Evolutionary conservation across 164 flowering plant genomes (phyloP).

Genomic region (Macadamia tetraphylla): DNA sequence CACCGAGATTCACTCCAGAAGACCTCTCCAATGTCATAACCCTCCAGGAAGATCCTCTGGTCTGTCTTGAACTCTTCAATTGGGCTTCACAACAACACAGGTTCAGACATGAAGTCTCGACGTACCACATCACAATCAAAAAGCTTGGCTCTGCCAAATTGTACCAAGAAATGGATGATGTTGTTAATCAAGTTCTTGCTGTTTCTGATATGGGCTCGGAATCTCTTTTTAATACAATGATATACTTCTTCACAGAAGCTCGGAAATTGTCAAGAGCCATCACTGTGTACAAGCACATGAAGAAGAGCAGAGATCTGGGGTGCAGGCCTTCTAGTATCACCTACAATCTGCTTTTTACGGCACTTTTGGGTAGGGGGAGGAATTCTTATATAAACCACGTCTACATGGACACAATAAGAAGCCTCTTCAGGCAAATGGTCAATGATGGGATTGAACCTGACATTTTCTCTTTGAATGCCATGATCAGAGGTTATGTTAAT

Average conservation of each 20-base stretch:
- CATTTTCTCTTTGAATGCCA: constrained; percentile 60
- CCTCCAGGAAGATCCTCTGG: constrained; percentile 49
- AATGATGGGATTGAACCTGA: constrained; percentile 86
- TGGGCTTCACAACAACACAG: constrained; percentile 83
- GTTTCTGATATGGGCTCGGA: constrained; percentile 49
- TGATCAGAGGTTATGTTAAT: constrained; percentile 84
- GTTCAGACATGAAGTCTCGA: constrained; percentile 54
- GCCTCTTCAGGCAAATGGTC: constrained; percentile 77
- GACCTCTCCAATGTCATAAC: constrained; percentile 48
- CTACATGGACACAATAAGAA: constrained; percentile 74
- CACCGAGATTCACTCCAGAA: constrained; percentile 63
- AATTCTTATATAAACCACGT: constrained; percentile 65
- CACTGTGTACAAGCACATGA: constrained; percentile 73
- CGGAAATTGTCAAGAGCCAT: constrained; percentile 63
- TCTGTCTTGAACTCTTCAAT: constrained; percentile 70
- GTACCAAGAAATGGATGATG: constrained; percentile 66
- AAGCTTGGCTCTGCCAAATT: constrained; percentile 74
- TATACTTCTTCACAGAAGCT: constrained; percentile 64
- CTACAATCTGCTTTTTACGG: constrained; percentile 66
- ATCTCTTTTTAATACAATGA: constrained; percentile 62
- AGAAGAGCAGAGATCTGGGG: constrained; percentile 30
- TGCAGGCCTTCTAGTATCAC: constrained; percentile 67
- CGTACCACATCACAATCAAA: constrained; percentile 55
- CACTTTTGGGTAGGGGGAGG: constrained; percentile 56
- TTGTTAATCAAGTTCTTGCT: constrained; percentile 74